Evolutionary conservation across 169 alveolate genomes (phyloP), one percentile per base, ranked within the genome.

Genomic region (Plasmodium billcollinsi): DNA sequence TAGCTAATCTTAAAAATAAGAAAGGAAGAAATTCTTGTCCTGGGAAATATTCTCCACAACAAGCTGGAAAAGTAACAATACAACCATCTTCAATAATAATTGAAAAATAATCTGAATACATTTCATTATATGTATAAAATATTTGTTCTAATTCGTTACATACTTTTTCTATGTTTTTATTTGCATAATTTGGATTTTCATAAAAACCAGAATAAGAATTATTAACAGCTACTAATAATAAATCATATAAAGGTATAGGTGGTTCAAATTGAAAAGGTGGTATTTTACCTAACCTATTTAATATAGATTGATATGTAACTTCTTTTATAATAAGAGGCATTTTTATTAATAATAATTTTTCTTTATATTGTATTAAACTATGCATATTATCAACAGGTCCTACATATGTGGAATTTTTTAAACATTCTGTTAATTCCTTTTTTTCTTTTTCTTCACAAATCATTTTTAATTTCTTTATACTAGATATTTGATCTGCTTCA

Each of bases 241-340:
- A 80, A 47, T 88, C 94, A 14, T 88, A 91, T 33, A 93, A 49
- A 43, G 93, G 90, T 18, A 93, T 75, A 43, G 93, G 92, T 0
- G 93, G 93, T 15, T 76, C 89, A 24, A 95, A 92, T 29, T 93
- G 72, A 26, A 88, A 90, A 49, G 88, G 73, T 1, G 96, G 95
- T n/a, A 95, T 61, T 21, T 88, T 88, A 0, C 95, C 97, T n/a
- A 95, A 86, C 14, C 96, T 67, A 83, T 94, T 88, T 11, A 95
- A 71, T 15, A 95, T 92, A 63, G 94, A 89, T 67, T 95, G 97
- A 63, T 83, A 95, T 15, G 88, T 63, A 33, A 89, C 72, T 47
- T 92, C 96, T 88, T 78, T 63, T 47, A 78, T 63, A 12, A 61
- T 59, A 11, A 85, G 24, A 24, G 88, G 92, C 59, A 94, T 92